Base-by-base conservation (phyloP, 2,329 filamentous ascomycete species). In the Alternaria viburni region DNA sequence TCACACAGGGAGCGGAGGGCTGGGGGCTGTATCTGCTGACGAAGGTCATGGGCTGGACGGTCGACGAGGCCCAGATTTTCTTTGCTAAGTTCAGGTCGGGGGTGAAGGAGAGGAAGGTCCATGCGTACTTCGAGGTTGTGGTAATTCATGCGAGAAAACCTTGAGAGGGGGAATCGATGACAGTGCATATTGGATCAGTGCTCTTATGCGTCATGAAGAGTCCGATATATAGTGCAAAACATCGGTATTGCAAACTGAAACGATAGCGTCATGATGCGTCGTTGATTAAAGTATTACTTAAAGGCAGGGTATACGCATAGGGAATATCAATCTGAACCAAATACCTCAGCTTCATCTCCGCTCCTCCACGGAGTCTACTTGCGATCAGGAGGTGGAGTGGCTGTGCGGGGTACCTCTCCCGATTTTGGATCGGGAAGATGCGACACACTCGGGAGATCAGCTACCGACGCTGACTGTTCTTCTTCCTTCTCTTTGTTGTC, bases 11-110 rank as follows among this genome's bases (percentile, higher is more conserved):
- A 13, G 70, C 73, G 1, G 71, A 75, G 63, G 70, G 77, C 21
- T 72, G 71, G 76, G 68, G 70, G 45, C 47, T 77, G 58, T 69
- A 74, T 61, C 50, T 77, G 59, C 50, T 72, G 66, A 75, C 72
- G 4, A 64, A 70, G 17, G 70, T 75, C 36, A 74, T 76, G 76
- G 66, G 68, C 0, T 76, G 72, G 82, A 77, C 68, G 49, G 73
- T 79, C 25, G 77, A 81, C 30, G 82, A 84, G 66, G 81, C 84
- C 4, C 80, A 83, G 59, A 70, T 83, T 4, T 81, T 85, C 56
- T 72, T 80, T 60, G 74, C 74, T 7, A 74, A 73, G 65, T 75
- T 76, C 11, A 66, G 69, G 25, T 67, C 69, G n/a, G 77, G 78
- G 3, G 54, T 79, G 17, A 74, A 73, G 61, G 72, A 72, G 50